phyloP scores from a whole-genome alignment of 306 rosid genomes.

The Cucurbita moschata region DNA sequence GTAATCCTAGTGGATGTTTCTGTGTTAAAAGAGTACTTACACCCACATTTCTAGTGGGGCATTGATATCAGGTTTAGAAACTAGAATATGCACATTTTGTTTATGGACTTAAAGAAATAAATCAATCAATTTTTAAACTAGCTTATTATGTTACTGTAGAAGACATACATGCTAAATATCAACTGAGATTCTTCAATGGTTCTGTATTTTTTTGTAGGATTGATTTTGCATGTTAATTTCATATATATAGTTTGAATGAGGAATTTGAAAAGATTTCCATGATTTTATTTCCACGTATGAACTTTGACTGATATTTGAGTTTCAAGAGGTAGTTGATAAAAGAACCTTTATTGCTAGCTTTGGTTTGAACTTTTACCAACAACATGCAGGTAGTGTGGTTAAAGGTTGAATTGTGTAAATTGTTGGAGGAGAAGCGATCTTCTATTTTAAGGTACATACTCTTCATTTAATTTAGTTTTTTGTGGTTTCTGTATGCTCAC shows the following conservation, averaged over 20 bases:
- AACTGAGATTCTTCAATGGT: not conserved
- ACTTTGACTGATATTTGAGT: not conserved
- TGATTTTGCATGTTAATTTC: not conserved
- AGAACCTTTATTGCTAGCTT: not conserved
- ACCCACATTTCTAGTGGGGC: not conserved
- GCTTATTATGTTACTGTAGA: not conserved
- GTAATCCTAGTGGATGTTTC: not conserved
- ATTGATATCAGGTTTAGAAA: not conserved
- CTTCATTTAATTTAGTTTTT: not conserved
- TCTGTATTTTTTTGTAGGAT: not conserved
- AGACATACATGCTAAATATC: not conserved
- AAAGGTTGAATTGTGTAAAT: constrained; percentile 74
- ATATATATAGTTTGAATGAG: not conserved
- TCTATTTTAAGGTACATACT: constrained; percentile 59
- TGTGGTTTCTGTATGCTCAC: not conserved
- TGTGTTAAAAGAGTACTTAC: not conserved
- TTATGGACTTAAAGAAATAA: not conserved
- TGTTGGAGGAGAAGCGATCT: constrained; percentile 88
- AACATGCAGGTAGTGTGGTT: constrained; percentile 67
- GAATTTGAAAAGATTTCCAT: not conserved
- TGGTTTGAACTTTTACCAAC: not conserved
- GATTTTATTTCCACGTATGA: not conserved
- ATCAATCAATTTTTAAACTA: not conserved
- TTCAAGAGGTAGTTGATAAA: not conserved
- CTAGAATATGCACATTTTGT: not conserved